These are phyloP conservation scores for Capsella rubella DNA, from an alignment of 441 rosid species.

Conservation along the genomic window DNA sequence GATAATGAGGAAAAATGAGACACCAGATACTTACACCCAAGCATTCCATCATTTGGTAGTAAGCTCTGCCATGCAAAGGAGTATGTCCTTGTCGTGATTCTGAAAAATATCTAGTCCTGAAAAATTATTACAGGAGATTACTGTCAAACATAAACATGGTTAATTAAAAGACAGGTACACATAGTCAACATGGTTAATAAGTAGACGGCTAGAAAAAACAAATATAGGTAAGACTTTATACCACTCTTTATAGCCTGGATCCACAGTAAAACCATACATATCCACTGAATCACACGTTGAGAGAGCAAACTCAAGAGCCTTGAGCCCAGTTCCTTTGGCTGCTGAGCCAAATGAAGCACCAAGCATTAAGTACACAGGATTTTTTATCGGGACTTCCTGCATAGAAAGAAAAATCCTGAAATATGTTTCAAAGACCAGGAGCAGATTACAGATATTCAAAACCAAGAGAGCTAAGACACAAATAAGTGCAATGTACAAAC, in stretches of 20 bases:
- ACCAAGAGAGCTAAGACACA: conserved; percentile 20
- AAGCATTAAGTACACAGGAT: conserved; percentile 90
- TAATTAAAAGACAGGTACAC: background rate
- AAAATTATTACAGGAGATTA: conserved; percentile 29
- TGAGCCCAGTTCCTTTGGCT: conserved; percentile 97
- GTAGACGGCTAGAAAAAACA: background rate
- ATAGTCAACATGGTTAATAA: background rate
- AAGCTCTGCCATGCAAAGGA: conserved; percentile 95
- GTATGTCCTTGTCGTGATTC: conserved; percentile 97
- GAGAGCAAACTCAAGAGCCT: conserved; percentile 97
- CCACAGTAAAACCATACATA: conserved; percentile 98
- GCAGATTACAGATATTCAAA: conserved; percentile 11
- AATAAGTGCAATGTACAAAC: conserved; percentile 49
- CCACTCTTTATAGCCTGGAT: conserved; percentile 98
- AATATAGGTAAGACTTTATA: conserved; percentile 39
- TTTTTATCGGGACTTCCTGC: conserved; percentile 94
- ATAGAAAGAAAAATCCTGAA: conserved; percentile 26
- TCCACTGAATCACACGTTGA: conserved; percentile 90
- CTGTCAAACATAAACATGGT: background rate
- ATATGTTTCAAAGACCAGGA: conserved; percentile 1
- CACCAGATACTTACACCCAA: conserved; percentile 74
- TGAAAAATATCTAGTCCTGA: conserved; percentile 96
- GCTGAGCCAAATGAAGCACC: conserved; percentile 98
- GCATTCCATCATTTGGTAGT: conserved; percentile 99
- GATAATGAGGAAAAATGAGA: conserved; percentile 12